These are phyloP conservation scores for Calonectria naviculata DNA, from an alignment of 2,329 filamentous ascomycete species.

Conservation along the genomic window DNA sequence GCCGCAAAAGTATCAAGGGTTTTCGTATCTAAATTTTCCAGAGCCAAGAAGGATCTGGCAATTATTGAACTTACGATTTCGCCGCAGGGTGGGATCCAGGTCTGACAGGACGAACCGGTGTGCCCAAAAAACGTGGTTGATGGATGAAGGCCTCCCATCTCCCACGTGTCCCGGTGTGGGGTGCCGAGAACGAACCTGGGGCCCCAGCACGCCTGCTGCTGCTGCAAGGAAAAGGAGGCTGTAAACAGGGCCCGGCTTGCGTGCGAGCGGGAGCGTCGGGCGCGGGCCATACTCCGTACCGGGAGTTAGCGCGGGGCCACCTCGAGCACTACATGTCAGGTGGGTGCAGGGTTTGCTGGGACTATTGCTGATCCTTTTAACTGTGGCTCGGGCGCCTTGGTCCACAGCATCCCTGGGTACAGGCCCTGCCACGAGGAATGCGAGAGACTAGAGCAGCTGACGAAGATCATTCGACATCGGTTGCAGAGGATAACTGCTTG, in stretches of 20 bases:
- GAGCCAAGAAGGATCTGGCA: background rate
- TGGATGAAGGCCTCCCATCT: background rate
- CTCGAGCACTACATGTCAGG: slow-evolving; percentile 1
- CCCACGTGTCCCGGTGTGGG: background rate
- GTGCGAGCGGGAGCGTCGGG: background rate
- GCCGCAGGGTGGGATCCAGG: background rate
- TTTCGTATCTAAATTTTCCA: background rate
- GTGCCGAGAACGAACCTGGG: background rate
- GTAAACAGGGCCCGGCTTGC: background rate
- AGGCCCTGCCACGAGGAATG: background rate
- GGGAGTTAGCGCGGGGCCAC: slow-evolving; percentile 1
- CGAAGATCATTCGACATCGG: background rate
- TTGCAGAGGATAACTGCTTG: background rate
- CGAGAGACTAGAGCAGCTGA: background rate
- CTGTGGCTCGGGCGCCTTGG: background rate
- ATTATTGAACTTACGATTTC: background rate
- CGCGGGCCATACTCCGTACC: background rate
- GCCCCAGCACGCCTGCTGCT: background rate
- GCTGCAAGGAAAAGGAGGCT: background rate
- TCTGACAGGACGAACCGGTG: background rate
- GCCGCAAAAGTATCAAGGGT: background rate
- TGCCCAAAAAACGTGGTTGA: background rate
- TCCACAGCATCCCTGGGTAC: background rate
- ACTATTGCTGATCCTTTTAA: slow-evolving; percentile 1
- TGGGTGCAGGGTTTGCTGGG: background rate